Base-by-base conservation (phyloP, 2,329 filamentous ascomycete species). In the Alternaria dauci region DNA sequence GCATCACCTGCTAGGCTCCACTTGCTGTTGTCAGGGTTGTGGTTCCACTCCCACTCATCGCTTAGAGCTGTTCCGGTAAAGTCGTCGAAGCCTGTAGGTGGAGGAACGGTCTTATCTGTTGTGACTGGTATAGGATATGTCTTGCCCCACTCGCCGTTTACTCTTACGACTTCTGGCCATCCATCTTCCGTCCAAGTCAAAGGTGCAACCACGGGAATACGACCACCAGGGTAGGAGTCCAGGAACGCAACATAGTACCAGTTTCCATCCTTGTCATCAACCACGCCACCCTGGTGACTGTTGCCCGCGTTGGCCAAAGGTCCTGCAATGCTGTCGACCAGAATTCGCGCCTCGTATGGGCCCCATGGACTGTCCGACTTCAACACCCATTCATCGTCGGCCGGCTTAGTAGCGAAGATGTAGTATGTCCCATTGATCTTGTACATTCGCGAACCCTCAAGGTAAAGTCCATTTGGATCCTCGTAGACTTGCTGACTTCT, bases 181-280 rank as follows among this genome's bases (percentile, higher is more conserved):
- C 85, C 85, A 50, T 88, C 84, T 0, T 60, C 58, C 3, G 77
- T 80, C 82, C 83, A 89, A 0, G 72, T 81, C 1, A 88, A 70
- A 0, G 86, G 86, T 0, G 86, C 86, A 3, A 87, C 74, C 2
- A 87, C 84, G 0, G 87, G 87, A 11, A 87, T 81, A 23, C 86
- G 81, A 0, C 87, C 87, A 4, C 80, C 82, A 0, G 87, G 86
- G 60, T 86, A 88, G 0, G 81, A 79, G 70, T 84, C 83, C 4
- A 82, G 76, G 70, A 88, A 89, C 0, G 84, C 81, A 73, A 88
- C 83, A 63, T 85, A 89, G 69, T 86, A 87, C 86, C 86, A 89
- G 12, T 84, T 76, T 0, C 84, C 84, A 12, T 80, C 71, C 0
- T 81, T 79, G 0, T 84, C 86, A 53, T 85, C 76, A 5, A 89